Base-by-base conservation (phyloP, 192 early-diverging fungal genomes). In the Allomyces javanicus region DNA sequence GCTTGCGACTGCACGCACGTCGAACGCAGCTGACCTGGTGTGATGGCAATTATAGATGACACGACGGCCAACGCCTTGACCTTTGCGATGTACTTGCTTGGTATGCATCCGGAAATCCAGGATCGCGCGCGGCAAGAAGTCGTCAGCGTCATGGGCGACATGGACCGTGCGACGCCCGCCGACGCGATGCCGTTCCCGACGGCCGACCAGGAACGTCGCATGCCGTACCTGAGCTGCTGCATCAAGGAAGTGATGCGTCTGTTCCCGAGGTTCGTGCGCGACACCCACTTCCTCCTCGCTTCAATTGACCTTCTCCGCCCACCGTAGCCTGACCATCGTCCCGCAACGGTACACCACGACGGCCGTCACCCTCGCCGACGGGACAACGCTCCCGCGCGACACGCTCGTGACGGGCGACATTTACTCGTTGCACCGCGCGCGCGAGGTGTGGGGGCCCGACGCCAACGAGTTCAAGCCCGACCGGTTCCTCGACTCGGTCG, bases 41-140 rank as follows among this genome's bases (percentile, higher is more conserved):
- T 44, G 44, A 44, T 44, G 5, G 5, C 44, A 4, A 4, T 21
- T 0, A 58, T 14, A 58, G 17, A 58, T 6, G 50, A 58, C 21
- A 58, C 50, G 1, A 58, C 50, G 1, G 50, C 50, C 17, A 58
- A 58, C 5, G 50, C 50, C 9, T 12, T 58, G 1, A 58, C 50
- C 3, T 58, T 58, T n/a, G 50, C 50, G 0, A 58, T 58, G 50
- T 58, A 58, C 17, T 9, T 58, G 50, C 50, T 58, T 12, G 50
- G 50, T 12, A 14, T 21, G 50, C 21, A 58, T 6, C 50, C 50
- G 17, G 50, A 2, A 12, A n/a, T 58, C 17, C 82, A 86, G 69
- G 55, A 75, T 21, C 81, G 75, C 62, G 82, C 79, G 14, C 75
- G 84, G 61, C 66, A 69, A 21, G 80, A 83, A 67, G 79, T 78